Percentiles rank a stretch among this genome's conserved stretches.
Evolutionary conservation across 495 filamentous ascomycete genomes (phyloP).

Genomic region (Xylaria nigripes): DNA sequence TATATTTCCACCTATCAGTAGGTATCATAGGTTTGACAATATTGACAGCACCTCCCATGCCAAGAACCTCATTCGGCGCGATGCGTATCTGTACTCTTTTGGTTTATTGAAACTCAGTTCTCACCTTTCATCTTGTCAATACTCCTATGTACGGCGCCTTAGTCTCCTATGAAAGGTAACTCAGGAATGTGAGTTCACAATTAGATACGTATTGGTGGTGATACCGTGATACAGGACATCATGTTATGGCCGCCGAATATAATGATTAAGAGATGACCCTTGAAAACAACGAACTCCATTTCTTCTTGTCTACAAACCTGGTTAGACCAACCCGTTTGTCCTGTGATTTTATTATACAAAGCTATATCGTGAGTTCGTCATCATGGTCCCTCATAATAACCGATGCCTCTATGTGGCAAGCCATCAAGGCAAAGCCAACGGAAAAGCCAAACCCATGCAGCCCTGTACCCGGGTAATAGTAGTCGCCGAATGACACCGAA

Average conservation of each 20-base stretch:
- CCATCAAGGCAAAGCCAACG: conserved; percentile 7
- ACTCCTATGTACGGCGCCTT: no score
- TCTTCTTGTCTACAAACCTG: conserved; percentile 1
- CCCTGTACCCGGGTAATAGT: neutral
- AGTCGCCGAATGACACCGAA: neutral
- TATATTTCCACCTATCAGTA: no score
- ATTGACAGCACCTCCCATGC: no score
- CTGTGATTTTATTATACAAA: conserved; percentile 6
- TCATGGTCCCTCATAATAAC: neutral
- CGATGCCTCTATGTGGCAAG: neutral
- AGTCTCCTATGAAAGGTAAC: neutral
- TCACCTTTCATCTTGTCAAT: no score
- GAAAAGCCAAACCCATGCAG: conserved; percentile 2
- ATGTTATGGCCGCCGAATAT: neutral
- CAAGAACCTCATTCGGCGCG: no score
- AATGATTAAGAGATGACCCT: neutral
- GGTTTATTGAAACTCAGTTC: no score
- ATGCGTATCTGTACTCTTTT: no score
- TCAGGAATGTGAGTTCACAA: neutral
- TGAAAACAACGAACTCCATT: conserved; percentile 3
- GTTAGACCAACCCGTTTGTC: neutral
- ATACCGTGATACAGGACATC: no score
- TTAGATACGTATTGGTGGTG: no score
- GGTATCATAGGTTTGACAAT: no score
- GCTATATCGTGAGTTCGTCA: conserved; percentile 1